phyloP scores from a whole-genome alignment of 2,329 filamentous ascomycete species.

The Pseudocercospora crystallina region DNA sequence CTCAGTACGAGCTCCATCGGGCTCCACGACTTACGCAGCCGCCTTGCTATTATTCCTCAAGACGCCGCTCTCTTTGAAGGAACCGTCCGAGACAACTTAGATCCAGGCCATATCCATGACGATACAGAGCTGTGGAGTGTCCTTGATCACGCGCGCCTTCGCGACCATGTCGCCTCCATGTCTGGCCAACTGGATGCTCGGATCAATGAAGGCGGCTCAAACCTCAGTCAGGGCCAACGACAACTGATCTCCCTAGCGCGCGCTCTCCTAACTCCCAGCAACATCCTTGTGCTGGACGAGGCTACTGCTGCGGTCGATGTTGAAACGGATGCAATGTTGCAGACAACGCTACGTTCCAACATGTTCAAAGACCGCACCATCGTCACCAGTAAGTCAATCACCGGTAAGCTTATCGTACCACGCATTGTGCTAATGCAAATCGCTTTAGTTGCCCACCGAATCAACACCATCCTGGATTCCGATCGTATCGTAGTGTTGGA shows the following conservation, averaged over 20 bases:
- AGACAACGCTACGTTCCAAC: slow-evolving; percentile 61
- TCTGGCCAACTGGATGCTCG: slow-evolving; percentile 84
- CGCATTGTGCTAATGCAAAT: neutral
- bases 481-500: slow-evolving; percentile 94
- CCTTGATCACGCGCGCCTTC: slow-evolving; percentile 85
- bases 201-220: slow-evolving; percentile 93
- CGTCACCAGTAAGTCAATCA: slow-evolving; percentile 65
- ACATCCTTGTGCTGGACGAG: slow-evolving; percentile 95
- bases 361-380: slow-evolving; percentile 90
- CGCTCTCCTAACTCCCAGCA: slow-evolving; percentile 89
- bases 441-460: slow-evolving; percentile 73
- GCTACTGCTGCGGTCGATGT: slow-evolving; percentile 78
- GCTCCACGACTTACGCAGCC: slow-evolving; percentile 79
- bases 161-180: slow-evolving; percentile 85
- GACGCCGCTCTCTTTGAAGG: slow-evolving; percentile 96
- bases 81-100: slow-evolving; percentile 88
- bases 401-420: too few species aligned
- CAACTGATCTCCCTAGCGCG: slow-evolving; percentile 92
- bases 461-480: slow-evolving; percentile 89
- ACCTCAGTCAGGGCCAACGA: slow-evolving; percentile 90
- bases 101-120: slow-evolving; percentile 91
- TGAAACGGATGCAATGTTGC: slow-evolving; percentile 65
- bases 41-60: slow-evolving; percentile 95
- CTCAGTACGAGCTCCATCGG: slow-evolving; percentile 90
- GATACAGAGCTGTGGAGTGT: slow-evolving; percentile 92